Percentiles rank a stretch among this genome's conserved stretches.
phyloP scores from a whole-genome alignment of 1,284 basidiomycete species.

The Lignosus rhinocerotis region DNA sequence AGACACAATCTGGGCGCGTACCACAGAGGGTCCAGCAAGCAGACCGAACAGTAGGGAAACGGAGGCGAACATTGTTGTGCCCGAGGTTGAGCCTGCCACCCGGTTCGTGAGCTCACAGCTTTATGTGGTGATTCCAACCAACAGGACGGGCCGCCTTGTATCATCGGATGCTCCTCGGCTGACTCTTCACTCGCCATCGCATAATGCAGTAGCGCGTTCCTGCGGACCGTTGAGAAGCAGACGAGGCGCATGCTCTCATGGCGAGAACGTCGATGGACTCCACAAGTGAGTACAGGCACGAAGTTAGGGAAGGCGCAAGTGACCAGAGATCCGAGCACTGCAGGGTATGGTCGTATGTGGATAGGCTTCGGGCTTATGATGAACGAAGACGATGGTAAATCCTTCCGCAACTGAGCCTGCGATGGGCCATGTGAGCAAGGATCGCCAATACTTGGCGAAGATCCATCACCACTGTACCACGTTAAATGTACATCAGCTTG shows the following conservation, averaged over 20 bases:
- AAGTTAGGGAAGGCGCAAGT: constrained; percentile 2
- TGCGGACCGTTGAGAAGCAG: constrained; percentile 4
- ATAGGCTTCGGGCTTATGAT: neutral
- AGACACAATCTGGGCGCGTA: constrained; percentile 46
- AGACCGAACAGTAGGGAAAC: constrained; percentile 10
- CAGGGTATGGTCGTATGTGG: neutral
- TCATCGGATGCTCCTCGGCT: constrained; percentile 20
- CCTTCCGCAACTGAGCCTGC: neutral
- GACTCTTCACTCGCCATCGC: constrained; percentile 1
- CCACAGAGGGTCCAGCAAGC: constrained; percentile 11
- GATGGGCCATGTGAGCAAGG: constrained; percentile 9
- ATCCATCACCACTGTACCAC: too few species aligned
- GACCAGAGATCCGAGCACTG: neutral
- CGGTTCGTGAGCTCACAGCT: neutral
- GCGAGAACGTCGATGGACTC: constrained; percentile 11
- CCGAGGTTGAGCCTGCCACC: constrained; percentile 4
- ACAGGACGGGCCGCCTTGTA: constrained; percentile 10
- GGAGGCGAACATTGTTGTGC: constrained; percentile 20
- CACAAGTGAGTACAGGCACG: constrained; percentile 2
- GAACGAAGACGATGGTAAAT: neutral
- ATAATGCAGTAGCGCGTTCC: constrained; percentile 2
- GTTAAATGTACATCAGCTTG: neutral
- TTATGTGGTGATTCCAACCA: constrained; percentile 3
- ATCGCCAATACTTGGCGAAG: too few species aligned
- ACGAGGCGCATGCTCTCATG: constrained; percentile 7